Base-by-base conservation (phyloP, 75 land plant genomes). In the Pinus tabuliformis region DNA sequence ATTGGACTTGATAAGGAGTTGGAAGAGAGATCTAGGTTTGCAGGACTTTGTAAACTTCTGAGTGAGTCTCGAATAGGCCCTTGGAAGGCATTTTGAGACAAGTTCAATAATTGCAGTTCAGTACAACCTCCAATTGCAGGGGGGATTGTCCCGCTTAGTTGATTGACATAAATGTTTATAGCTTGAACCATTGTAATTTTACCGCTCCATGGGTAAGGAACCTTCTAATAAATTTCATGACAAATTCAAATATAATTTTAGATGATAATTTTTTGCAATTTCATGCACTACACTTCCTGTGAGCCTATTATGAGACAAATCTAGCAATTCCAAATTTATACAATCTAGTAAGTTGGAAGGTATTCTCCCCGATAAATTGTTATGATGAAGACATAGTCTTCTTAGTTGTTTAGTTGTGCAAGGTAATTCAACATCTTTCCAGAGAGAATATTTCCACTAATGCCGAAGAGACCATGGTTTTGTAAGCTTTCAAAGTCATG, bases 211-310 rank as follows among this genome's bases (percentile, higher is more conserved):
- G 9, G 74, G 74, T 14, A 73, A 28, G 5, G 28, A 22, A 17
- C 74, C 74, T 73, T 14, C 16, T 73, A 73, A 52, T 24, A 16
- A n/a, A 56, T 73, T 73, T 17, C 28, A 24, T 12, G 74, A 73
- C 24, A 73, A 20, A 26, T 54, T 26, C 7, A 73, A 49, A 45
- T 14, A 45, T 7, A 49, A 54, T 9, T 45, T 20, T 7, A 73
- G 57, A 49, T 45, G 24, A n/a, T 14, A 4, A 73, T 24, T 28
- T 4, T 56, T 37, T 3, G 18, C 4, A 22, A 73, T 56, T 26
- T 73, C 58, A 24, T 6, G 28, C 1, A 30, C 58, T 45, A 73
- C 22, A 16, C 33, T 49, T 6, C 74, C 74, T 0, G 2, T 42
- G 17, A 73, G 30, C 15, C 24, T 7, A 56, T 73, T 73, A 9